Conservation (phyloP, 2,329 filamentous ascomycete genomes). For the Thielaviopsis cerberus region DNA sequence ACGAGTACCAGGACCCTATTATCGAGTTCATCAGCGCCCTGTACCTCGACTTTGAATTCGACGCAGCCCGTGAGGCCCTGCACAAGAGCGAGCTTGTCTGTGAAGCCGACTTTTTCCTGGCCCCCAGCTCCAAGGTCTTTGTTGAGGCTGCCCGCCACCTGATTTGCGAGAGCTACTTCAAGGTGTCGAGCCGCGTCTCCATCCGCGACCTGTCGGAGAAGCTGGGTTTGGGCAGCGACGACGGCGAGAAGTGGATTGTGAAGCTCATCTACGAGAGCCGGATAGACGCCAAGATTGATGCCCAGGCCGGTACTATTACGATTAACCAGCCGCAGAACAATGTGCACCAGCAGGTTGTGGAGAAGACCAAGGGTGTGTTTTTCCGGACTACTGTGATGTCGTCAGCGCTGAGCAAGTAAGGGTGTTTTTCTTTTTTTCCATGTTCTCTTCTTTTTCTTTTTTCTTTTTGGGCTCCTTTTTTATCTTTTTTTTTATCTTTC, state of each 20-base stretch:
- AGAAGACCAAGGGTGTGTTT: slow-evolving; percentile 96
- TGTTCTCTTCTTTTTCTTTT: background rate
- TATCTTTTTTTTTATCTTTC: background rate
- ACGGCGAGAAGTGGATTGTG: slow-evolving; percentile 99
- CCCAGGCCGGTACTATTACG: slow-evolving; percentile 92
- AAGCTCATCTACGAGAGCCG: slow-evolving; percentile 96
- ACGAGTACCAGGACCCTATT: slow-evolving; percentile 91
- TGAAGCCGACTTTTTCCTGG: slow-evolving; percentile 87
- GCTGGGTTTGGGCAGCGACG: slow-evolving; percentile 77
- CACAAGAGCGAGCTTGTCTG: slow-evolving; percentile 77
- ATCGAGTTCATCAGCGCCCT: slow-evolving; percentile 93
- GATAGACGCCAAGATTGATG: slow-evolving; percentile 97
- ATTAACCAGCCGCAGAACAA: slow-evolving; percentile 99
- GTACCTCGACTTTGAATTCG: slow-evolving; percentile 73
- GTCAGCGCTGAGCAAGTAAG: slow-evolving; percentile 38
- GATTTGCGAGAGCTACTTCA: slow-evolving; percentile 98
- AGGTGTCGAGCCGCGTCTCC: slow-evolving; percentile 96
- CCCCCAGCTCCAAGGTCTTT: slow-evolving; percentile 66
- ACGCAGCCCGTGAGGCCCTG: slow-evolving; percentile 83
- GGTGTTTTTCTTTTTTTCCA: background rate
- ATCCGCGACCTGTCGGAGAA: slow-evolving; percentile 90
- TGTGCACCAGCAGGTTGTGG: slow-evolving; percentile 98
- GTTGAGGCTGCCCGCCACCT: slow-evolving; percentile 88
- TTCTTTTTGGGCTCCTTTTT: background rate
- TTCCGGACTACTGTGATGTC: slow-evolving; percentile 93